These are phyloP conservation scores for Backusella tarrabulga DNA, from an alignment of 192 early-diverging fungal species.

Conservation along the genomic window DNA sequence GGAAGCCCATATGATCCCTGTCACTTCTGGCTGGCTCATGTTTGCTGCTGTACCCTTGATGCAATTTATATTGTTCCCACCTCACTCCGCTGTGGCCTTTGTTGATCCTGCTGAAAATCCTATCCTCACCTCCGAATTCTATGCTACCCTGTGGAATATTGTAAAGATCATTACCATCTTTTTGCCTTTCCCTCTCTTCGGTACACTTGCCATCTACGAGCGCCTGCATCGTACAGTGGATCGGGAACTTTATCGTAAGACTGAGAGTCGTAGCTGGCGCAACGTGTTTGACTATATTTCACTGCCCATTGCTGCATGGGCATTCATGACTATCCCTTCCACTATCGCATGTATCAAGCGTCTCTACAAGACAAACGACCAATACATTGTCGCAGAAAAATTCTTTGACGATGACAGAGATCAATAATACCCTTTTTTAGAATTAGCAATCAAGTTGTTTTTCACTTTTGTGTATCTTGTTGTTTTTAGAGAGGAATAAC, in stretches of 20 bases:
- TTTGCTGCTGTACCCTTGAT: slow-evolving; percentile 50
- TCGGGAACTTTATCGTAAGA: slow-evolving; percentile 41
- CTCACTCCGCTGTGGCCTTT: slow-evolving; percentile 21
- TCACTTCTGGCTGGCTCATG: slow-evolving; percentile 52
- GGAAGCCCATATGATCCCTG: slow-evolving; percentile 52
- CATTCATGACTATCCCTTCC: slow-evolving; percentile 51
- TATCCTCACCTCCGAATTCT: slow-evolving; percentile 42
- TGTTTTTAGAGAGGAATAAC: not conserved
- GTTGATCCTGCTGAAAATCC: slow-evolving; percentile 40
- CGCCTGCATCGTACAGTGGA: slow-evolving; percentile 42
- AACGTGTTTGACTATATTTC: slow-evolving; percentile 42
- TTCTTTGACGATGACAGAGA: slow-evolving; percentile 27
- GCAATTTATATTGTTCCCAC: slow-evolving; percentile 44
- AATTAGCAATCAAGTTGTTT: not conserved
- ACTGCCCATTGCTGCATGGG: slow-evolving; percentile 44
- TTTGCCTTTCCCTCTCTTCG: slow-evolving; percentile 44
- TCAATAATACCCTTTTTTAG: slow-evolving; percentile 6
- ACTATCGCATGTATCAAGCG: slow-evolving; percentile 45
- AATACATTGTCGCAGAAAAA: slow-evolving; percentile 45
- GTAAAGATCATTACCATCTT: slow-evolving; percentile 42
- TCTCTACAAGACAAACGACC: slow-evolving; percentile 34
- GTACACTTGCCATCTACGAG: slow-evolving; percentile 46
- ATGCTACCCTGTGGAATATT: slow-evolving; percentile 40
- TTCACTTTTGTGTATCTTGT: not conserved
- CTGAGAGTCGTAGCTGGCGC: slow-evolving; percentile 33